Evolutionary conservation across 2,329 filamentous ascomycete species (phyloP), one percentile per base, ranked within the genome.

Genomic region (Ascochyta fabae): DNA sequence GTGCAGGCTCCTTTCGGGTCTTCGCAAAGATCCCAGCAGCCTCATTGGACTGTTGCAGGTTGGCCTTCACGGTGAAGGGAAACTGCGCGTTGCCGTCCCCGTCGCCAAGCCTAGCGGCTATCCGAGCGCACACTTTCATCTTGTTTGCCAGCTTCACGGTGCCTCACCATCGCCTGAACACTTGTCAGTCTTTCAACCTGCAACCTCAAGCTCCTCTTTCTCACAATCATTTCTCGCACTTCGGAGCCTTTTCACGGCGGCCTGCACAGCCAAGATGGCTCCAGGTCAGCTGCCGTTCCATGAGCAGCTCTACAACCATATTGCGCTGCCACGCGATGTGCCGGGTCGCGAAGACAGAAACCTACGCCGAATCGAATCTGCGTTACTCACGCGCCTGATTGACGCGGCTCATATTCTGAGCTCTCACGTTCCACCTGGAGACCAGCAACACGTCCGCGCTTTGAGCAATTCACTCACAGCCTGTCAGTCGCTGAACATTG

Each of bases 271-370:
- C 42, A 72, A 70, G 68, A 61, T 59, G 49, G 46, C 59, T 39
- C 26, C 47, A 13, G 24, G 26, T 19, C 51, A 47, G 3, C 9
- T 50, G 8, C 40, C 49, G 15, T 64, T 70, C 33, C 48, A 70
- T 3, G 58, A 55, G 19, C 66, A 69, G 40, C 49, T 74, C 13
- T 69, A 75, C 55, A 67, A 76, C 31, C 78, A 80, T 38, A 54
- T 77, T 15, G 70, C 70, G 0, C 61, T 79, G 1, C 77, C 78
- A 2, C 73, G 75, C 9, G 58, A 74, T 8, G 65, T 79, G 3
- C 77, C 78, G 6, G 73, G 72, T 3, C 60, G 53, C 23, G 68
- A 71, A 24, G 76, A 78, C 26, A 48, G 15, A 1, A 66, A 74
- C 8, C 54, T 72, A 0, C 45, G 60, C 23, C 39, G 50, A 6